Percentiles rank a stretch among this genome's conserved stretches.
These are phyloP conservation scores for Zymoseptoria passerinii DNA, from an alignment of 2,329 filamentous ascomycete species.

Conservation along the genomic window DNA sequence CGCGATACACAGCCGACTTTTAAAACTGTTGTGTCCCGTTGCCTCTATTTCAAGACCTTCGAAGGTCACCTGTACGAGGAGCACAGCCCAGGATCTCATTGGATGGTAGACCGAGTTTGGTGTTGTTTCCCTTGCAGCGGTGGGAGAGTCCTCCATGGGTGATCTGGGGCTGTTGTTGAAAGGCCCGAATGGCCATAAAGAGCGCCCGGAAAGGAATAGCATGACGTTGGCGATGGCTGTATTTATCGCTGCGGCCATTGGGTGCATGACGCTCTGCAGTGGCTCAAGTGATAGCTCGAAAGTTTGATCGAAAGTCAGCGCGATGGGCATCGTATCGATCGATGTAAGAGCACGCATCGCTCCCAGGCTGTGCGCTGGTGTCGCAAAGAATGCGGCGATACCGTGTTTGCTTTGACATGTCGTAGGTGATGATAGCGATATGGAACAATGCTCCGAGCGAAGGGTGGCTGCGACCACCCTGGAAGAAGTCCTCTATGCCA, in stretches of 20 bases:
- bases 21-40: neutral
- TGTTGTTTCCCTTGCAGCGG: neutral
- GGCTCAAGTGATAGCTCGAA: neutral
- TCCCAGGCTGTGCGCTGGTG: neutral
- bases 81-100: neutral
- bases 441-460: too few relatives aligned
- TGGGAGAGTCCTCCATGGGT: neutral
- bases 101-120: neutral
- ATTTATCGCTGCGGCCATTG: neutral
- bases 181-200: neutral
- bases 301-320: neutral
- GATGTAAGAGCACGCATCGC: neutral
- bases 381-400: neutral
- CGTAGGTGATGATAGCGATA: too few relatives aligned
- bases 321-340: neutral
- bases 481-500: too few relatives aligned
- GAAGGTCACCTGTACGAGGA: neutral
- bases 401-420: neutral
- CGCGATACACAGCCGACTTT: neutral
- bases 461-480: too few relatives aligned
- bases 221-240: neutral
- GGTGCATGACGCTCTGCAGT: neutral
- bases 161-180: neutral
- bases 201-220: neutral
- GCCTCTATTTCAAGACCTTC: neutral